Conservation (phyloP, 768 basidiomycete species). For the Asterophora parasitica region DNA sequence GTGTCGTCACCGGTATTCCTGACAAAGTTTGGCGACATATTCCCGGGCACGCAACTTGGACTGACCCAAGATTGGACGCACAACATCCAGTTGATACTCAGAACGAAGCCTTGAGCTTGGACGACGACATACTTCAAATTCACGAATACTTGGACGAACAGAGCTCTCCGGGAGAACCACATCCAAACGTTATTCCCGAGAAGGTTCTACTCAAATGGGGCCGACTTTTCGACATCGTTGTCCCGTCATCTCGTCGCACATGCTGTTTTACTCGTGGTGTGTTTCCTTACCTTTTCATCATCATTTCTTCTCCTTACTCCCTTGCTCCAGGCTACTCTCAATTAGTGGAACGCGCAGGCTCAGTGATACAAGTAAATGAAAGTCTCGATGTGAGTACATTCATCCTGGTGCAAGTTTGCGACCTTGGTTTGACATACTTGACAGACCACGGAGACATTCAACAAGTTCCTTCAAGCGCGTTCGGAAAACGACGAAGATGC, state of each 20-base stretch:
- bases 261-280: slow-evolving; percentile 83
- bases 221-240: slow-evolving; percentile 73
- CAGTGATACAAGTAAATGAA: slow-evolving; percentile 70
- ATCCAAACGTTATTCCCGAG: slow-evolving; percentile 44
- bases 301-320: not conserved
- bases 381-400: slow-evolving; percentile 48
- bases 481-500: slow-evolving; percentile 35
- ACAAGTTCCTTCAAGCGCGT: slow-evolving; percentile 47
- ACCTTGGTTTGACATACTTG: not conserved
- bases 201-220: slow-evolving; percentile 72
- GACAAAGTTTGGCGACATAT: slow-evolving; percentile 45
- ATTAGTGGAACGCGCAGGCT: slow-evolving; percentile 74
- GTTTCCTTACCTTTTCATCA: not conserved
- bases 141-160: slow-evolving; percentile 38
- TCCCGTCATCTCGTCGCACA: slow-evolving; percentile 53
- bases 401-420: not conserved
- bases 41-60: slow-evolving; percentile 41
- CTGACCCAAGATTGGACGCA: slow-evolving; percentile 30
- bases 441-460: slow-evolving; percentile 59
- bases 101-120: not conserved
- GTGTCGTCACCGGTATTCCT: slow-evolving; percentile 13
- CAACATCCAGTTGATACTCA: not conserved
- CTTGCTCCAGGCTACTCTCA: slow-evolving; percentile 58
- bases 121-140: slow-evolving; percentile 20
- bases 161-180: slow-evolving; percentile 8